Base-by-base conservation (phyloP, 768 basidiomycete species). In the Leccinum barrowsii region DNA sequence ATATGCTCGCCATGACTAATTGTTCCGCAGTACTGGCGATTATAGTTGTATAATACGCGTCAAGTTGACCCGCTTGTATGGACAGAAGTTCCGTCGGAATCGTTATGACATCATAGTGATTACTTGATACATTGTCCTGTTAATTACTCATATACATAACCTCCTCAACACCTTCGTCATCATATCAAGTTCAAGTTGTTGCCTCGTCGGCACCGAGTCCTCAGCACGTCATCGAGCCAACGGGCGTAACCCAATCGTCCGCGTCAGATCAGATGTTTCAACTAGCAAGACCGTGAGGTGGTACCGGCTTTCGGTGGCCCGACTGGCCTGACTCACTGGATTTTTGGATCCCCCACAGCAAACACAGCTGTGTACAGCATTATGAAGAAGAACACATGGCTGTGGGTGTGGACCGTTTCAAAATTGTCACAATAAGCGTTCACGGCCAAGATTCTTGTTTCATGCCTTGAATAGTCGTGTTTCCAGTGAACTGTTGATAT, bases 341-440 rank as follows among this genome's bases (percentile, higher is more conserved):
- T 54, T 4, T 5, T 52, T 40, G 6, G 35, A 17, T n/a, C 17
- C 49, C 37, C 17, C 50, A 63, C 61, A 66, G 57, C 64, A 57
- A 12, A n/a, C 17, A 69, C 62, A 63, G 66, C 61, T 7, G 5
- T 7, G 61, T 66, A 66, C 59, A 67, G 66, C 64, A 59, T 8
- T n/a, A n/a, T 22, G 7, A 32, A 24, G 17, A 22, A 35, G 13
- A 13, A 34, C 54, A 10, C 32, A 10, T 19, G 28, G 52, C 59
- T 34, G 48, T 44, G 37, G 17, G 17, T 28, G 48, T 44, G 37
- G 15, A 37, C 15, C 17, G 37, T 40, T 40, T 47, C 24, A 4
- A 30, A 49, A 24, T 34, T 26, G 37, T 40, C 1, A 5, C 32
- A 32, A 40, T 40, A 17, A n/a, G 37, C 17, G 17, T 40, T 10